Conservation (phyloP, 2,329 filamentous ascomycete genomes). For the Epichloe bromicola region DNA sequence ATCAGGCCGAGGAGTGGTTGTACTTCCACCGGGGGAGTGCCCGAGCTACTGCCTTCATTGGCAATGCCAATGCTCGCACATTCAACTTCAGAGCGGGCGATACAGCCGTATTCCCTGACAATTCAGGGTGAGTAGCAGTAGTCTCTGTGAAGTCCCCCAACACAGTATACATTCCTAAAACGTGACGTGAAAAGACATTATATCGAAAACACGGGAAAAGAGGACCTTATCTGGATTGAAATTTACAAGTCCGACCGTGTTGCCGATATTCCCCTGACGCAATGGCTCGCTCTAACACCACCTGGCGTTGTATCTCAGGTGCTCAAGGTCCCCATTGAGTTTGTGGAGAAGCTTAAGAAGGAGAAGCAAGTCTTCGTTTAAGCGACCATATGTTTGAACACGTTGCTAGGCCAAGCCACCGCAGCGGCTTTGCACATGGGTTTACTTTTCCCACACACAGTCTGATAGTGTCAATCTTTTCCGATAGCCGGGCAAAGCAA, state of each 20-base stretch:
- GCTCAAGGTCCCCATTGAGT: conserved; percentile 43
- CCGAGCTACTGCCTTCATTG: conserved; percentile 52
- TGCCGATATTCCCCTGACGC: conserved; percentile 51
- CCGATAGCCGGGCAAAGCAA: neutral
- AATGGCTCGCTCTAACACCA: conserved; percentile 58
- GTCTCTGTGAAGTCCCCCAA: neutral
- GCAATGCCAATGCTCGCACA: conserved; percentile 45
- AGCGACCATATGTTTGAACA: neutral
- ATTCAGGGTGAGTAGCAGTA: conserved; percentile 31
- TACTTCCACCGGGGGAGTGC: conserved; percentile 56
- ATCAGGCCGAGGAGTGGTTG: conserved; percentile 54
- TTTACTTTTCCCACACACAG: neutral
- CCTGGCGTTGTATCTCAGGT: conserved; percentile 46
- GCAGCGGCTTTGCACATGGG: neutral
- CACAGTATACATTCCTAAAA: neutral
- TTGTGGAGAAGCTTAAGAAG: conserved; percentile 45
- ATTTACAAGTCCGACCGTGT: conserved; percentile 57
- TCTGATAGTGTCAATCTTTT: neutral
- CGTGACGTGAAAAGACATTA: conserved; percentile 37
- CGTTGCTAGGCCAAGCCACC: neutral
- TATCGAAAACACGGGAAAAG: conserved; percentile 53
- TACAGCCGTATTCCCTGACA: conserved; percentile 55
- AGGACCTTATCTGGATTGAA: conserved; percentile 55
- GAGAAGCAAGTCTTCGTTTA: conserved; percentile 45
- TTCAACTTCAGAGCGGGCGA: conserved; percentile 58